phyloP scores from a whole-genome alignment of 441 rosid genomes.

The Adansonia gregorii region DNA sequence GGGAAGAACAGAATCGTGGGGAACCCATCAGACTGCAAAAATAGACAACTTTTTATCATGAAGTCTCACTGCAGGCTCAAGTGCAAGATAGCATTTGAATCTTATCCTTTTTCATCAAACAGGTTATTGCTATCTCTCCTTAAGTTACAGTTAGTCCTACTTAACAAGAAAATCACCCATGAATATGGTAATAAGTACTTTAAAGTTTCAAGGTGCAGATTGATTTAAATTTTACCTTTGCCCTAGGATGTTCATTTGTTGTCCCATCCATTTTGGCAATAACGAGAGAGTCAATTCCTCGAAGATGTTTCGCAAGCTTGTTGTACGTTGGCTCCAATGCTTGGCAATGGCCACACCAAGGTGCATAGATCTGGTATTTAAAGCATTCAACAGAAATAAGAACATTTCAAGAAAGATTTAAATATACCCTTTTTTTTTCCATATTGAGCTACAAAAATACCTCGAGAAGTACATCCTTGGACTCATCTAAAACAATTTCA shows the following conservation, averaged over 20 bases:
- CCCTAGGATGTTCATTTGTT: conserved; percentile 94
- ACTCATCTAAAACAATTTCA: conserved; percentile 85
- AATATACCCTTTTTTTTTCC: background rate
- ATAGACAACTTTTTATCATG: conserved; percentile 7
- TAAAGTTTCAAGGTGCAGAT: background rate
- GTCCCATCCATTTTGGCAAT: conserved; percentile 99
- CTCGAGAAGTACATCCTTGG: conserved; percentile 97
- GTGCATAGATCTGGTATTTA: conserved; percentile 73
- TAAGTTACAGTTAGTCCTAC: background rate
- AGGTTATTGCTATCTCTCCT: background rate
- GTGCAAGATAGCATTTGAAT: background rate
- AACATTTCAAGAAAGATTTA: conserved; percentile 9
- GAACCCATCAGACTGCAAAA: conserved; percentile 82
- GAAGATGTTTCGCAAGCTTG: conserved; percentile 89
- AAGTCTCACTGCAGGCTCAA: background rate
- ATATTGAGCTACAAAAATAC: conserved; percentile 37
- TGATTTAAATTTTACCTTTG: conserved; percentile 61
- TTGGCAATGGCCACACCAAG: conserved; percentile 99
- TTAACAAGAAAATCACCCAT: background rate
- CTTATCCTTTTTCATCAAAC: background rate
- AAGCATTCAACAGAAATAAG: conserved; percentile 19
- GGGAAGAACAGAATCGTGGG: conserved; percentile 96
- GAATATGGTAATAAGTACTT: background rate
- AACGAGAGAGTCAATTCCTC: conserved; percentile 74
- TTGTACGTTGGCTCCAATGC: conserved; percentile 86